These are phyloP conservation scores for Ettlia oleoabundans DNA, from an alignment of 139 green algal species.

Conservation along the genomic window DNA sequence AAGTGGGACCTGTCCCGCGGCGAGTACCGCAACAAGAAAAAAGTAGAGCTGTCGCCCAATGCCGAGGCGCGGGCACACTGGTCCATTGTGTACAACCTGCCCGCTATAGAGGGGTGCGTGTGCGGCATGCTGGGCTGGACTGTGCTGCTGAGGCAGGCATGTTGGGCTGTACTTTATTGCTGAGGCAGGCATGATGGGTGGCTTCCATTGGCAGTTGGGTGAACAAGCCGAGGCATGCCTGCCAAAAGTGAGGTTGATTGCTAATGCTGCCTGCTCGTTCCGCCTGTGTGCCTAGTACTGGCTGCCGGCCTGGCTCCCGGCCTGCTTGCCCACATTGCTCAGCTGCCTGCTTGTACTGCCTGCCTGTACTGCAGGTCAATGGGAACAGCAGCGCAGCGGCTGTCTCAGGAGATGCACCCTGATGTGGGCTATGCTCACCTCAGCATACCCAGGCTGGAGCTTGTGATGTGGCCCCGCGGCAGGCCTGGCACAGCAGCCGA, in stretches of 20 bases:
- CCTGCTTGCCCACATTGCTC: neutral
- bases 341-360: neutral
- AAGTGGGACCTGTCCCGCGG: conserved; percentile 31
- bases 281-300: neutral
- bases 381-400: neutral
- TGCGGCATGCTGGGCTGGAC: neutral
- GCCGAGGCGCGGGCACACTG: conserved; percentile 37
- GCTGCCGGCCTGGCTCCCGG: neutral
- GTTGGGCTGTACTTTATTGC: neutral
- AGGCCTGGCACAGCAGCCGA: neutral
- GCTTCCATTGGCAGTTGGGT: no score
- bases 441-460: conserved; percentile 34
- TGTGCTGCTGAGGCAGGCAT: neutral
- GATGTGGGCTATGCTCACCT: conserved; percentile 47
- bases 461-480: conserved; percentile 38
- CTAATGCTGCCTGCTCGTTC: no score
- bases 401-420: conserved; percentile 27
- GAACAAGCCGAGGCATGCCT: no score
- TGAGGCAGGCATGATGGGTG: no score
- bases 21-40: conserved; percentile 30
- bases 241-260: no score
- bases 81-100: conserved; percentile 33
- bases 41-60: neutral
- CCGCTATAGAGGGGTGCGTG: conserved; percentile 34
- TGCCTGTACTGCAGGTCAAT: neutral